A percentile compares a stretch with the other conserved stretches of the same genome.
phyloP scores from a whole-genome alignment of 1,139 yeast species.

The Spencermartinsiella ligniputridi region DNA sequence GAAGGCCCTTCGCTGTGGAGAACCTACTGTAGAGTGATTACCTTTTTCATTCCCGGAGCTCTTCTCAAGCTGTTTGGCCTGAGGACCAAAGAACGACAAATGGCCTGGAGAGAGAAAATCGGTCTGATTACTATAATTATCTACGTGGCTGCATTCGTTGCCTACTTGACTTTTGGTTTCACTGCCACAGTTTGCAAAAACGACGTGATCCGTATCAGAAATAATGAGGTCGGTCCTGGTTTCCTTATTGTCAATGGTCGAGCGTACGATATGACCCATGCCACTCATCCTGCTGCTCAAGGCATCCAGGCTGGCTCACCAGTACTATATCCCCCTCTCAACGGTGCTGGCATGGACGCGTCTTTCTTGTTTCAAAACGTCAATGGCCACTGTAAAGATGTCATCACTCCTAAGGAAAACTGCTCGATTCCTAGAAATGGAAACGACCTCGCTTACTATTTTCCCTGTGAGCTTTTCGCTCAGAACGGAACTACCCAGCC shows the following conservation, averaged over 20 bases:
- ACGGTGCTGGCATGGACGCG: slow-evolving; percentile 89
- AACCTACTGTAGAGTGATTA: slow-evolving; percentile 68
- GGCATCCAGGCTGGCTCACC: slow-evolving; percentile 68
- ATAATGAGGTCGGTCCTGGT: slow-evolving; percentile 55
- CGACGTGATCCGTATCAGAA: slow-evolving; percentile 48
- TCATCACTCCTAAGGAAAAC: slow-evolving; percentile 68
- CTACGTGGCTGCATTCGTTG: slow-evolving; percentile 72
- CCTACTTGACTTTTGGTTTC: slow-evolving; percentile 87
- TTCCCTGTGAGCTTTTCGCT: slow-evolving; percentile 76
- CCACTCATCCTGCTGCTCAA: slow-evolving; percentile 75
- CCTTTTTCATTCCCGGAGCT: slow-evolving; percentile 91
- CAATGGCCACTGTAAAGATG: slow-evolving; percentile 83
- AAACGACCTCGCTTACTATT: slow-evolving; percentile 84
- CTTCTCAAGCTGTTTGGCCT: slow-evolving; percentile 70
- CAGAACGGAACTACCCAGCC: slow-evolving; percentile 69
- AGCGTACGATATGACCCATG: slow-evolving; percentile 64
- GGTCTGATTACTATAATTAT: slow-evolving; percentile 75
- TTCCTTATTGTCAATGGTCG: slow-evolving; percentile 75
- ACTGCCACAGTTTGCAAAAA: slow-evolving; percentile 75
- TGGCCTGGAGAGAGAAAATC: slow-evolving; percentile 96
- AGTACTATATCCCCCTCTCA: slow-evolving; percentile 73
- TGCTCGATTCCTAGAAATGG: slow-evolving; percentile 61
- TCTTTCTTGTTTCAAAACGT: slow-evolving; percentile 90
- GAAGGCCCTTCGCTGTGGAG: slow-evolving; percentile 59
- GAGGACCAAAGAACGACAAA: slow-evolving; percentile 72